phyloP scores from a whole-genome alignment of 192 early-diverging fungal species.

The Diversispora eburnea region DNA sequence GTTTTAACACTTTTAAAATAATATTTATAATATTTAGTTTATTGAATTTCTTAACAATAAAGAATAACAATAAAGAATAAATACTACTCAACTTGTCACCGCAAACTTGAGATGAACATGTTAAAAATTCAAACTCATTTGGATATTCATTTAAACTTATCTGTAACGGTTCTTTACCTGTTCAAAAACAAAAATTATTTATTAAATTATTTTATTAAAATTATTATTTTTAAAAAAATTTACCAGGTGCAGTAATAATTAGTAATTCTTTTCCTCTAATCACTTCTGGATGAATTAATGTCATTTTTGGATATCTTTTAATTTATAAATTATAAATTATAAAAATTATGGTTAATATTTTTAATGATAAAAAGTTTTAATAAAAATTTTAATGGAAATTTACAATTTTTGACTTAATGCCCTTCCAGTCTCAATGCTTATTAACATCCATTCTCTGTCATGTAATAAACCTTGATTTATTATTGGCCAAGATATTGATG shows the following conservation, averaged over 20 bases:
- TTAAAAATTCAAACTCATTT: slow-evolving; percentile 23
- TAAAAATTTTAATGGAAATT: neutral
- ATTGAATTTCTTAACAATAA: neutral
- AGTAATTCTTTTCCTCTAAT: slow-evolving; percentile 39
- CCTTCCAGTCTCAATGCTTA: slow-evolving; percentile 44
- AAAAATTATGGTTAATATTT: neutral
- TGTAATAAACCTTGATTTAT: slow-evolving; percentile 51
- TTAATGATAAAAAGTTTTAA: neutral
- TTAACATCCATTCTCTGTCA: slow-evolving; percentile 67
- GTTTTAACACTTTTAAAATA: slow-evolving; percentile 11
- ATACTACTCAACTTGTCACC: slow-evolving; percentile 37
- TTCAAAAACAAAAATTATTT: neutral
- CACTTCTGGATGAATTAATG: slow-evolving; percentile 55
- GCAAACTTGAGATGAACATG: slow-evolving; percentile 38
- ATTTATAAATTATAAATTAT: neutral
- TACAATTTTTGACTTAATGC: slow-evolving; percentile 68
- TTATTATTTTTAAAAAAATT: neutral
- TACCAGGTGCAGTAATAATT: slow-evolving; percentile 42
- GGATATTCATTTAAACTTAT: slow-evolving; percentile 27
- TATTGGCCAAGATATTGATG: slow-evolving; percentile 50
- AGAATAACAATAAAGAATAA: neutral
- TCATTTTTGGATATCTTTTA: slow-evolving; percentile 52
- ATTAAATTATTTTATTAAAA: neutral
- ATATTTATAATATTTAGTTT: neutral
- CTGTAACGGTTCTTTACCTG: neutral